phyloP scores from a whole-genome alignment of 768 basidiomycete genomes.

The Lactifluus rugatus region DNA sequence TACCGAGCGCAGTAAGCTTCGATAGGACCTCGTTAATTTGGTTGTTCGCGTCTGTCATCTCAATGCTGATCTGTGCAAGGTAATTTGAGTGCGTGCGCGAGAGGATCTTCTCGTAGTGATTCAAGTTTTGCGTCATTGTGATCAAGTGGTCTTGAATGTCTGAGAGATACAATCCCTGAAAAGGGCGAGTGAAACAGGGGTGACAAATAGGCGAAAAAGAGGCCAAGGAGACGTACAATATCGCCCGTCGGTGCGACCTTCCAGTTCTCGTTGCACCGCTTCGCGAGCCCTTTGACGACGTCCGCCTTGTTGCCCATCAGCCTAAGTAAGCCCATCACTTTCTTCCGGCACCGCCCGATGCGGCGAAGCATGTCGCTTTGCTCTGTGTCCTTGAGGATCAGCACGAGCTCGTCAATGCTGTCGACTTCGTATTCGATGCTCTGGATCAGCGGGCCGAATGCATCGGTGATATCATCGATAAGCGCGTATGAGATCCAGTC shows the following conservation, averaged over 20 bases:
- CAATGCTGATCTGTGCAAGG: conserved; percentile 97
- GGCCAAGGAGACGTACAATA: conserved; percentile 47
- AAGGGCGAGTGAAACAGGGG: neutral
- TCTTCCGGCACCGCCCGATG: conserved; percentile 97
- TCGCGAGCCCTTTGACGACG: conserved; percentile 96
- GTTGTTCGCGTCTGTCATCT: conserved; percentile 99
- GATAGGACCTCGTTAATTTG: conserved; percentile 99
- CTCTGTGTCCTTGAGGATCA: conserved; percentile 91
- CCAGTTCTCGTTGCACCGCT: conserved; percentile 98
- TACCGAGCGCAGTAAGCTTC: conserved; percentile 95
- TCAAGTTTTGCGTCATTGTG: conserved; percentile 99
- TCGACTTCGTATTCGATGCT: conserved; percentile 99
- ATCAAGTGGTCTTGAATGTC: conserved; percentile 98
- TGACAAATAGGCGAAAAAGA: neutral
- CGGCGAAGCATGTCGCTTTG: conserved; percentile 97
- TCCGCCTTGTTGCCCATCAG: conserved; percentile 99
- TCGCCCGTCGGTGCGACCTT: conserved; percentile 95
- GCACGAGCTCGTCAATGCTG: conserved; percentile 93
- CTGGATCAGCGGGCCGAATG: conserved; percentile 96
- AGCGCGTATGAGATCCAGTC: conserved; percentile 99
- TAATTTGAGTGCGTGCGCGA: conserved; percentile 99
- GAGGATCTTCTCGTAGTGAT: conserved; percentile 99
- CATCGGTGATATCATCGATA: conserved; percentile 99
- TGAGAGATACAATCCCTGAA: conserved; percentile 87
- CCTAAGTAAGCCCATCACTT: conserved; percentile 94